Evolutionary conservation across 2,329 filamentous ascomycete species (phyloP).

Genomic region (Fusarium scirpi): DNA sequence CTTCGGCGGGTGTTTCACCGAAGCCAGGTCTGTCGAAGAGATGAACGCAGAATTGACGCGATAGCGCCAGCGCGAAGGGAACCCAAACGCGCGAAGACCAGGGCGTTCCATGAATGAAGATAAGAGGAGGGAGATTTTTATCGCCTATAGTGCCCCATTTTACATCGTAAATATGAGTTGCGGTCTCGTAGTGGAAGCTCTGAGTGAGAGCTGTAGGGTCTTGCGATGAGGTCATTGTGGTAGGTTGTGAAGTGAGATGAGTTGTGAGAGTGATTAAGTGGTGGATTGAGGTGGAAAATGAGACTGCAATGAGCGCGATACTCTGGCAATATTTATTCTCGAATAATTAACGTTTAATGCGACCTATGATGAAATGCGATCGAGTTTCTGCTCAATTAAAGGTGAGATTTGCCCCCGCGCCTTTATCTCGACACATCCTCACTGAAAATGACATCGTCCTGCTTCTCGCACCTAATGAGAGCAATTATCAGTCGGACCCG

Average conservation of each 20-base stretch:
- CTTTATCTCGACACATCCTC: conserved; percentile 2
- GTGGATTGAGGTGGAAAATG: accelerated
- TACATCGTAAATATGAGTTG: conserved; percentile 47
- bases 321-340: background rate
- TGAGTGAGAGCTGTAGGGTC: conserved; percentile 31
- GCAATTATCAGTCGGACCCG: background rate
- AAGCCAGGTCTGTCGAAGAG: conserved; percentile 61
- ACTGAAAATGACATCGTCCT: background rate
- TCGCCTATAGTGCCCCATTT: conserved; percentile 53
- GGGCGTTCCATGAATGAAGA: conserved; percentile 62
- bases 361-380: background rate
- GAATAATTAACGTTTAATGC: background rate
- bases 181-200: conserved; percentile 49
- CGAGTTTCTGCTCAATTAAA: background rate
- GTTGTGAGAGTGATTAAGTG: background rate
- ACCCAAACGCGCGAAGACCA: conserved; percentile 59
- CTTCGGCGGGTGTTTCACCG: conserved; percentile 52
- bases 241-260: background rate
- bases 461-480: background rate
- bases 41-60: conserved; percentile 54
- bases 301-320: background rate
- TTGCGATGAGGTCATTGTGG: conserved; percentile 20
- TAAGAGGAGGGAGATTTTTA: conserved; percentile 47
- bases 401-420: conserved; percentile 5
- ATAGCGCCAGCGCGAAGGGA: conserved; percentile 51